phyloP scores from a whole-genome alignment of 805 yeast species.

The Vanderwaltozyma verrucispora region DNA sequence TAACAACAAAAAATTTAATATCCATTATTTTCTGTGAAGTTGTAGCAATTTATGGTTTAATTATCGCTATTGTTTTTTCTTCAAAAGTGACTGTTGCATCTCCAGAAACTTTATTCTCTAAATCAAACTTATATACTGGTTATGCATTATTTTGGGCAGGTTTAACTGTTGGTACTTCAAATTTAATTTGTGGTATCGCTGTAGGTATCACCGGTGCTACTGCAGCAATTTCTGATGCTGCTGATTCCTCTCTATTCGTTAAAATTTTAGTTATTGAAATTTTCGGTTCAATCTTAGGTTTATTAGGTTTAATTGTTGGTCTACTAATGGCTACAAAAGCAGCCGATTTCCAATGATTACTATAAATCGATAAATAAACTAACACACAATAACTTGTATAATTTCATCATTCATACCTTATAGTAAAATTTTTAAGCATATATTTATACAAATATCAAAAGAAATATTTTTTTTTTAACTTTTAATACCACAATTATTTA shows the following conservation, averaged over 20 bases:
- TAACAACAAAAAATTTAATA: slow-evolving; percentile 92
- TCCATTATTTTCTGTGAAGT: slow-evolving; percentile 98
- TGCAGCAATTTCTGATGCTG: slow-evolving; percentile 98
- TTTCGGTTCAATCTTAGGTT: slow-evolving; percentile 92
- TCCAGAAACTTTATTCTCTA: slow-evolving; percentile 53
- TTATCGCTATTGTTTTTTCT: slow-evolving; percentile 94
- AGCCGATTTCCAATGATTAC: slow-evolving; percentile 56
- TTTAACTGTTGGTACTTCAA: slow-evolving; percentile 84
- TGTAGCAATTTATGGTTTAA: slow-evolving; percentile 95
- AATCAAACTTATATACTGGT: slow-evolving; percentile 87
- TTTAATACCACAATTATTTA: too few relatives aligned
- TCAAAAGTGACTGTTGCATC: slow-evolving; percentile 70
- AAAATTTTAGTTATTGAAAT: slow-evolving; percentile 95
- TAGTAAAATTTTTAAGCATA: too few relatives aligned
- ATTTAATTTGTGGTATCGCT: slow-evolving; percentile 91
- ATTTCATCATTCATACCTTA: not conserved
- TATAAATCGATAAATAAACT: not conserved
- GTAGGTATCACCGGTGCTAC: slow-evolving; percentile 97
- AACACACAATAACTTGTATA: too few relatives aligned
- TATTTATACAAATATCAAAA: too few relatives aligned
- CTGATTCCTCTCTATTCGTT: slow-evolving; percentile 89
- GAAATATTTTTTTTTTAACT: too few relatives aligned
- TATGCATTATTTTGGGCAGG: slow-evolving; percentile 98
- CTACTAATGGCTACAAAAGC: slow-evolving; percentile 96
- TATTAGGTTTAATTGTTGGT: slow-evolving; percentile 94